These are phyloP conservation scores for Apiotrichum veenhuisii DNA, from an alignment of 1,284 basidiomycete species.

Conservation along the genomic window DNA sequence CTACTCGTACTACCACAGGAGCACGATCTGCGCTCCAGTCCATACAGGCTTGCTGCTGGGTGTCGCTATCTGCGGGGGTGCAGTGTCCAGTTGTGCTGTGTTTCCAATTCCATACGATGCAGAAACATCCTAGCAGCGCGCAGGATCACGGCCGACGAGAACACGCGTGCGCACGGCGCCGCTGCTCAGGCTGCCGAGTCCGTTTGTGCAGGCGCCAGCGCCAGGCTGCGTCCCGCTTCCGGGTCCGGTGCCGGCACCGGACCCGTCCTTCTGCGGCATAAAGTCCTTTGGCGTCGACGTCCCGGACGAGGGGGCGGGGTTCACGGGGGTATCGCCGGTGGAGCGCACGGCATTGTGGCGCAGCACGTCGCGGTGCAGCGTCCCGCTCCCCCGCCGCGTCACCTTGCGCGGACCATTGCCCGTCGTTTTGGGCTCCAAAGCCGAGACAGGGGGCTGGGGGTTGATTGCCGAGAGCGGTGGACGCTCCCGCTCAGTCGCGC, in stretches of 20 bases:
- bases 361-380: conserved; percentile 7
- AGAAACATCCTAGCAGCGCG: not conserved
- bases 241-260: not conserved
- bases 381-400: not conserved
- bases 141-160: conserved; percentile 3
- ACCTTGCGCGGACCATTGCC: not conserved
- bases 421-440: not conserved
- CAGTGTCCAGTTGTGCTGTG: no score
- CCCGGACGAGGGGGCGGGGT: not conserved
- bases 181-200: not conserved
- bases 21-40: no score
- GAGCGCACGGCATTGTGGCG: conserved; percentile 6
- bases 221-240: not conserved
- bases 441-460: conserved; percentile 3
- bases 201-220: not conserved
- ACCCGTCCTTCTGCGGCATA: not conserved
- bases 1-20: no score
- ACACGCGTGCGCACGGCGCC: not conserved
- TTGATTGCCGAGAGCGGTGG: conserved; percentile 22
- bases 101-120: no score
- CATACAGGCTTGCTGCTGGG: no score
- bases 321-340: not conserved
- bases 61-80: no score
- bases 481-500: conserved; percentile 4
- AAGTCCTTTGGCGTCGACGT: not conserved